A percentile compares a stretch with the other conserved stretches of the same genome.
Evolutionary conservation across 2,329 filamentous ascomycete species (phyloP).

Genomic region (Cyphellophora europaea): DNA sequence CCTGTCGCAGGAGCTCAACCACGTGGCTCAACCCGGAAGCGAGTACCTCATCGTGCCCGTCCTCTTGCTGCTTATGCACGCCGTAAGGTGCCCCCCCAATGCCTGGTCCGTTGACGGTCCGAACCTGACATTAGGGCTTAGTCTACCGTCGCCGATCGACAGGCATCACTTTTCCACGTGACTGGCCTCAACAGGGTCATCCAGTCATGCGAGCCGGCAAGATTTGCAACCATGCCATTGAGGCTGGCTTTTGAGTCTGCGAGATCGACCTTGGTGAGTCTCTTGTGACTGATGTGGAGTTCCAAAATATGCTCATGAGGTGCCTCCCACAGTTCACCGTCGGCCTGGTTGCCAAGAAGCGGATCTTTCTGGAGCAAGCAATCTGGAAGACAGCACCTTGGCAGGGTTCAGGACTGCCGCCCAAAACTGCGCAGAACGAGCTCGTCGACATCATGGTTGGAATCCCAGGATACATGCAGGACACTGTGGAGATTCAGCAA

Average conservation of each 20-base stretch:
- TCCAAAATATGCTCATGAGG: too few species aligned
- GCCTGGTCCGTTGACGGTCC: not conserved
- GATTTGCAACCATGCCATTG: conserved; percentile 6
- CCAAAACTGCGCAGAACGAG: conserved; percentile 12
- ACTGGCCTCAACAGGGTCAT: conserved; percentile 10
- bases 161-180: conserved; percentile 11
- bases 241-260: conserved; percentile 12
- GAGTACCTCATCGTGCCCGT: conserved; percentile 12
- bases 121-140: conserved; percentile 6
- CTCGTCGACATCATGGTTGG: conserved; percentile 12
- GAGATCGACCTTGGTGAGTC: conserved; percentile 10
- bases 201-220: conserved; percentile 10
- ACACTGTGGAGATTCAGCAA: conserved; percentile 9
- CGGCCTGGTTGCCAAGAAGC: conserved; percentile 11
- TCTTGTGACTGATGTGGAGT: too few species aligned
- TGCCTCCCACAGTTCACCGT: conserved; percentile 7
- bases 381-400: conserved; percentile 11
- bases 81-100: conserved; percentile 4
- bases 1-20: conserved; percentile 9
- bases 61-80: conserved; percentile 13
- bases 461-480: conserved; percentile 11
- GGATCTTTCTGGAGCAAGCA: conserved; percentile 10
- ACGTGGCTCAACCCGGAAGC: conserved; percentile 10
- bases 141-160: conserved; percentile 9
- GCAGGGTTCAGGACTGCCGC: conserved; percentile 3